Evolutionary conservation across 305 asterid genomes (phyloP), one percentile per base, ranked within the genome.

Genomic region (Solanum hybrid): DNA sequence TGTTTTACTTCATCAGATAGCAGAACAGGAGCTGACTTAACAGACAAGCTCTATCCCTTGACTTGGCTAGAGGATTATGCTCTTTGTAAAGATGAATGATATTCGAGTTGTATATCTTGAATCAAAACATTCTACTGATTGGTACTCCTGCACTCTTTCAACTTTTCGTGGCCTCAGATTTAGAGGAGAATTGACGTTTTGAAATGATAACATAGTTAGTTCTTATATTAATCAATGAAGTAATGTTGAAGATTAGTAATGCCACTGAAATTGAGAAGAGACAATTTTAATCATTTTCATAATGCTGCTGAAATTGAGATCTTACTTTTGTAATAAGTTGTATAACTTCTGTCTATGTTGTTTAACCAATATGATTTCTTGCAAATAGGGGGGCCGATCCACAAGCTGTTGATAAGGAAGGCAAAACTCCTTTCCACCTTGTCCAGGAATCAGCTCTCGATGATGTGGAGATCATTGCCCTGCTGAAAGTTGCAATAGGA

Each of bases 311-410:
- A 46, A 84, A 84, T 46, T 13, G 24, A 82, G 67, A 26, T 18
- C 87, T 26, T 26, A 14, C 36, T 28, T 46, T 26, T 14, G 24
- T 28, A 82, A 61, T 26, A 46, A 82, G 37, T 40, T 87, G 39
- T 37, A 37, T 35, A 24, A 71, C 35, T 36, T 84, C 22, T 6
- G 14, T 57, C 64, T 71, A 35, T 75, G 40, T 75, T 76, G 35
- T 76, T 80, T 88, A 69, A 74, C 90, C 74, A 22, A 10, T 88
- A 31, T 88, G 28, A 5, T 51, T 29, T 84, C 42, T 51, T 84
- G 36, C 87, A 51, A 46, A 77, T 94, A 97, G 99, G 95, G 99
- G 99, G 86, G 99, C 98, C 61, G 91, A 95, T 90, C 94, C 97
- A 18, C 93, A 93, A 91, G 97, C 95, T 79, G 91, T 84, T 86